Conservation (phyloP, 176 grass and related monocot genomes). For the Calamus simplicifolius region DNA sequence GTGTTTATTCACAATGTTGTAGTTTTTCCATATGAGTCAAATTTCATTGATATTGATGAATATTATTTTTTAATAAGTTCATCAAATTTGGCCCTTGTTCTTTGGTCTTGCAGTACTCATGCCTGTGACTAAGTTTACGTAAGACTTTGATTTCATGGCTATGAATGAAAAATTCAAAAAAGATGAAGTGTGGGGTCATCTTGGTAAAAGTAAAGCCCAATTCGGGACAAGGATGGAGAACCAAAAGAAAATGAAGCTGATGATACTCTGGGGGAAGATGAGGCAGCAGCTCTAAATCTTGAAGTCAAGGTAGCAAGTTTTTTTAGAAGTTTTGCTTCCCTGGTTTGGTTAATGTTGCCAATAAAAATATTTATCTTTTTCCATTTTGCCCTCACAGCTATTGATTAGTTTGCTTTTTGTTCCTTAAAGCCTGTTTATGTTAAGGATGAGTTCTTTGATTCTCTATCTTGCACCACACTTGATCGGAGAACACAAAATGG, state of each 20-base stretch:
- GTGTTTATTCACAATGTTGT: too few relatives aligned
- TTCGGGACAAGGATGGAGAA: slow-evolving; percentile 26
- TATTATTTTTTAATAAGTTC: too few relatives aligned
- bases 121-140: slow-evolving; percentile 56
- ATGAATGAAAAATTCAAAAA: slow-evolving; percentile 99
- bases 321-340: neutral
- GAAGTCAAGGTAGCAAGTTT: slow-evolving; percentile 33
- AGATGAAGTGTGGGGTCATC: slow-evolving; percentile 96
- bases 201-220: slow-evolving; percentile 70
- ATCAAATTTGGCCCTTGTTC: neutral
- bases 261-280: slow-evolving; percentile 41
- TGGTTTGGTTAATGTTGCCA: neutral
- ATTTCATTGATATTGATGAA: too few relatives aligned
- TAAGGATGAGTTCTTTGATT: slow-evolving; percentile 97
- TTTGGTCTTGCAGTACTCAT: slow-evolving; percentile 30
- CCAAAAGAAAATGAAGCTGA: slow-evolving; percentile 51
- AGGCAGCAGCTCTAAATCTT: slow-evolving; percentile 25
- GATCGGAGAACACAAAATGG: slow-evolving; percentile 52
- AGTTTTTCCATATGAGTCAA: too few relatives aligned
- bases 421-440: slow-evolving; percentile 64
- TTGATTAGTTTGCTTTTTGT: slow-evolving; percentile 7
- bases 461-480: slow-evolving; percentile 75
- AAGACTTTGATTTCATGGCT: slow-evolving; percentile 92
- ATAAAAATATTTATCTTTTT: neutral
- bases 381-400: neutral